phyloP scores from a whole-genome alignment of 768 basidiomycete genomes.

The Boletus tomentosulus region DNA sequence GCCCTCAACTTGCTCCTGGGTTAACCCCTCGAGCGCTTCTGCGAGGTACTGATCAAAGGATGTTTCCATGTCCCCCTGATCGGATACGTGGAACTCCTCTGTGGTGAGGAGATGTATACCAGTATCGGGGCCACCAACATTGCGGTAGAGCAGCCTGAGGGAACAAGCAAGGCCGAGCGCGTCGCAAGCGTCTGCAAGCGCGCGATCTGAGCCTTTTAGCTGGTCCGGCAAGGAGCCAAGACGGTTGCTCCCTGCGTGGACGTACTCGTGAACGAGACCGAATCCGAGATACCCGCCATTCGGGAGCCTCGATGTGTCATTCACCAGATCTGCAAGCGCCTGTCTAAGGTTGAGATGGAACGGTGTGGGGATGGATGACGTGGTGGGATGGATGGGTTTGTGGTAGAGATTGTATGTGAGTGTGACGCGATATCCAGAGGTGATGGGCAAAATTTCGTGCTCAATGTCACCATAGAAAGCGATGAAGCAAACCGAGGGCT shows the following conservation, averaged over 20 bases:
- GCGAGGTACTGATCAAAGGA: not conserved
- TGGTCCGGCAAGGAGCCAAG: not conserved
- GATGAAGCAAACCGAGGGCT: conserved; percentile 29
- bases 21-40: not conserved
- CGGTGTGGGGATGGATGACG: not conserved
- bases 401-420: conserved; percentile 38
- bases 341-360: not conserved
- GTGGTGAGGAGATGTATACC: not conserved
- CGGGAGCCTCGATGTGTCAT: conserved; percentile 1
- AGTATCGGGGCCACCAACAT: accelerated
- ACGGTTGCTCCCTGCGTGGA: not conserved
- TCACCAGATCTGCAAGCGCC: not conserved
- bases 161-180: conserved; percentile 2
- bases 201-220: conserved; percentile 14
- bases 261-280: conserved; percentile 11
- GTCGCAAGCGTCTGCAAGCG: conserved; percentile 3
- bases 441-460: conserved; percentile 40
- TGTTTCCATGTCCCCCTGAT: not conserved
- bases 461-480: conserved; percentile 43
- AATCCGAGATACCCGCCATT: conserved; percentile 10
- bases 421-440: conserved; percentile 40
- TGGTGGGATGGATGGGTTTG: not conserved
- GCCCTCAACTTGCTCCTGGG: conserved; percentile 6
- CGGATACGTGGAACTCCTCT: not conserved
- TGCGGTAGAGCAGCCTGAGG: conserved; percentile 4